Evolutionary conservation across 306 rosid genomes (phyloP), one percentile per base, ranked within the genome.

Genomic region (Macrotyloma uniflorum): DNA sequence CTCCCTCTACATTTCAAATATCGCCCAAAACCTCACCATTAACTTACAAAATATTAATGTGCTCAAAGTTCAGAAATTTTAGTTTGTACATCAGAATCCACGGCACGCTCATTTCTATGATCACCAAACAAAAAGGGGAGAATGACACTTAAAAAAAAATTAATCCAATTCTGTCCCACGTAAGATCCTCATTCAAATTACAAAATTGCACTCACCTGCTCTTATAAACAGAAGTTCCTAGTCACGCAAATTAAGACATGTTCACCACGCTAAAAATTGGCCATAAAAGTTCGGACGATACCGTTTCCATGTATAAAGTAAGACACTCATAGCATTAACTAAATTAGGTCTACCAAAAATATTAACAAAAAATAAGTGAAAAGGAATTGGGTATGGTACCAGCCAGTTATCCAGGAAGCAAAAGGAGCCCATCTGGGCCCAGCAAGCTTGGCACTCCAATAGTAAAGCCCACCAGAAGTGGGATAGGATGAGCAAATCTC

Each of bases 361-460:
- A 26, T 24, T 23, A 33, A 51, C 24, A 32, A 3, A 32, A 32
- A 32, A 3, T 16, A 8, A 83, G 5, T 32, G 8, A 38, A 38
- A 36, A 36, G 42, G 42, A 36, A 2, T 8, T 9, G 11, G 43
- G 43, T 1, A 38, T 26, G 43, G 43, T 90, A 90, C 98, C 97
- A 94, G 89, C 97, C 98, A 85, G 97, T 92, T 24, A 92, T 82
- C 98, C 98, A 94, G 43, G 97, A 92, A 26, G 98, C 97, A 88
- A 90, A 88, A 62, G 98, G 97, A 15, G 98, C 91, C 98, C 97
- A 92, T 6, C 30, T 15, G 0, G 97, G 90, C 49, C 97, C 98
- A 80, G 98, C 95, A 87, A 94, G 97, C 79, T 90, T 94, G 35
- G 98, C 95, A 80, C 98, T 92, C 98, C 98, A 94, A 85, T 88